These are phyloP conservation scores for Exobasidium rhododendri DNA, from an alignment of 1,284 basidiomycete species.

Conservation along the genomic window DNA sequence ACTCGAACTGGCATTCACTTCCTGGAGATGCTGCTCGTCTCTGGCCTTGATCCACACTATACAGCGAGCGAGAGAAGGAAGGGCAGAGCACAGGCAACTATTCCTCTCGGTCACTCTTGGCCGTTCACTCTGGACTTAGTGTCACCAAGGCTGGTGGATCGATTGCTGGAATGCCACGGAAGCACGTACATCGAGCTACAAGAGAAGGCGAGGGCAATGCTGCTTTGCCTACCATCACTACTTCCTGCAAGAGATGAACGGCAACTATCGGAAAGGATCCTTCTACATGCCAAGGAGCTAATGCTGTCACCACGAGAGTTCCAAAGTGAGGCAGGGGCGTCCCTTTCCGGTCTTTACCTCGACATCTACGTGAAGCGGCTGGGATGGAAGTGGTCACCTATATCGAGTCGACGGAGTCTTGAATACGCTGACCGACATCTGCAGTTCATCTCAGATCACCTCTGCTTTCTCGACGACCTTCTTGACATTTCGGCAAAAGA, in stretches of 20 bases:
- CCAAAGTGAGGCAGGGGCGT: conserved; percentile 37
- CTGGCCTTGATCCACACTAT: conserved; percentile 25
- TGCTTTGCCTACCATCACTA: conserved; percentile 35
- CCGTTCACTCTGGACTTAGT: conserved; percentile 24
- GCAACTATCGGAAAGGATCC: conserved; percentile 23
- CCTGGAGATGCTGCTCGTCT: conserved; percentile 36
- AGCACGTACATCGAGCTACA: conserved; percentile 43
- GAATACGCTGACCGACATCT: background rate
- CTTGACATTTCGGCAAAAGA: conserved; percentile 35
- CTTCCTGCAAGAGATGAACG: conserved; percentile 14
- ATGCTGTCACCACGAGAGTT: conserved; percentile 36
- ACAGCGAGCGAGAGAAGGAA: background rate
- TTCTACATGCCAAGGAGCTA: conserved; percentile 28
- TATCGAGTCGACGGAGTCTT: background rate
- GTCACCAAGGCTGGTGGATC: conserved; percentile 27
- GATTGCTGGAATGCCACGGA: conserved; percentile 35
- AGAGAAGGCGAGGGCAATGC: conserved; percentile 27
- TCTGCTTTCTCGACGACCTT: conserved; percentile 38
- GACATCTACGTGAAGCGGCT: conserved; percentile 34
- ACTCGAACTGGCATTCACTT: conserved; percentile 39
- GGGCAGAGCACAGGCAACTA: background rate
- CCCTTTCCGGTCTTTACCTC: conserved; percentile 36
- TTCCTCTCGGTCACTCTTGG: background rate
- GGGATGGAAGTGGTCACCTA: conserved; percentile 20
- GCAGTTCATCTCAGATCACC: background rate